Conservation (phyloP, 2,329 filamentous ascomycete genomes). For the Epichloe sp. region DNA sequence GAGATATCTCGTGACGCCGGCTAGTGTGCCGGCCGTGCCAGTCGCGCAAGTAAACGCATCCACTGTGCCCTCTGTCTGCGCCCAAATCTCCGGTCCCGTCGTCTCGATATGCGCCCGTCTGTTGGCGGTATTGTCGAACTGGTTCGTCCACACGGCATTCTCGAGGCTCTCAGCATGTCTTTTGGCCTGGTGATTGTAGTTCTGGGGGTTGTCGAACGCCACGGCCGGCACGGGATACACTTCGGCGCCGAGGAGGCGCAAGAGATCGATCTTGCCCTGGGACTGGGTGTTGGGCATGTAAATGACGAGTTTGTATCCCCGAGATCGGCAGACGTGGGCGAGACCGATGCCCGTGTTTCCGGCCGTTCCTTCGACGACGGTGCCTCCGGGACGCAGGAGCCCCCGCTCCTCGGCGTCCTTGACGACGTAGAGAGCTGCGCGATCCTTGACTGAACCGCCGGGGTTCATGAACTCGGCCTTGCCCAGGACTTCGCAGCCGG, state of each 20-base stretch:
- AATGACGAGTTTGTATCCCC: constrained; percentile 90
- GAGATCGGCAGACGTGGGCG: constrained; percentile 85
- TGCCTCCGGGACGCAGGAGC: constrained; percentile 71
- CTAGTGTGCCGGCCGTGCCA: constrained; percentile 82
- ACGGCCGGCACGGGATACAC: constrained; percentile 94
- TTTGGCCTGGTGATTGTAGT: constrained; percentile 95
- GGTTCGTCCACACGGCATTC: constrained; percentile 96
- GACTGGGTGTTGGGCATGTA: constrained; percentile 99
- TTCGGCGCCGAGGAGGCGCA: constrained; percentile 82
- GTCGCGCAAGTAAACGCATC: constrained; percentile 95
- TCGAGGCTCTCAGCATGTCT: constrained; percentile 76
- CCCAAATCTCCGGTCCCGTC: constrained; percentile 94
- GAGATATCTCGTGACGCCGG: constrained; percentile 75
- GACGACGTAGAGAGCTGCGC: constrained; percentile 87
- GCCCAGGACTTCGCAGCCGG: constrained; percentile 85
- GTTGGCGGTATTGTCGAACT: constrained; percentile 96
- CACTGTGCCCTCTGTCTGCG: constrained; percentile 71
- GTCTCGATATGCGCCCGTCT: constrained; percentile 90
- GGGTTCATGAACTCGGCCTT: constrained; percentile 99
- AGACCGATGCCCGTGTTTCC: constrained; percentile 97
- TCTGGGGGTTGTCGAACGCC: constrained; percentile 84
- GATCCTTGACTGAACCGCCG: constrained; percentile 90
- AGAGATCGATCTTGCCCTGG: constrained; percentile 90
- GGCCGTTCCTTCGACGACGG: constrained; percentile 91
- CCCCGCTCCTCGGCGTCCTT: constrained; percentile 85